phyloP scores from a whole-genome alignment of 2,329 filamentous ascomycete genomes.

The Metarhizium humberi region DNA sequence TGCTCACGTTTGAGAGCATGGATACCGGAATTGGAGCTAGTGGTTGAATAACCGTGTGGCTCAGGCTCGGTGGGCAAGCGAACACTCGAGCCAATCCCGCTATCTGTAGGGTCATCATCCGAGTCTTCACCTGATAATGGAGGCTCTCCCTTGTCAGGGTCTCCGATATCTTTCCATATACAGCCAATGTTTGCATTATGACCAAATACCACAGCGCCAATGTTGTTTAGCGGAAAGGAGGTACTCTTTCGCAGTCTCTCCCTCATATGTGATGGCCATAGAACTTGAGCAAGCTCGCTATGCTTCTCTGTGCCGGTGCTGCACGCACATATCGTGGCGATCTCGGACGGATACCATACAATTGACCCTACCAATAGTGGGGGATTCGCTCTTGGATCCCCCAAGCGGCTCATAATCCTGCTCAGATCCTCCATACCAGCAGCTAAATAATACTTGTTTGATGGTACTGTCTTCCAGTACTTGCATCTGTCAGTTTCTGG shows the following conservation, averaged over 20 bases:
- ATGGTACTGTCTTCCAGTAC: background rate
- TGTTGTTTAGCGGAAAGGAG: too few relatives aligned
- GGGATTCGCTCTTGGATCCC: too few relatives aligned
- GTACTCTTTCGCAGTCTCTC: too few relatives aligned
- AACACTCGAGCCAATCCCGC: background rate
- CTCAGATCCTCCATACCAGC: background rate
- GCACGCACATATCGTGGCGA: too few relatives aligned
- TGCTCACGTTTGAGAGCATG: background rate
- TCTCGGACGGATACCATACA: too few relatives aligned
- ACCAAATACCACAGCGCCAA: slow-evolving; percentile 2
- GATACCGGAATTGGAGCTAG: background rate
- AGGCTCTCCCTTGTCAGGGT: background rate
- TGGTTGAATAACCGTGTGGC: background rate
- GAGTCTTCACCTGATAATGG: background rate
- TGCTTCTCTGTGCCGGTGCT: too few relatives aligned
- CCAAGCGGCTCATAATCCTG: too few relatives aligned
- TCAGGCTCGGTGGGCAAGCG: background rate
- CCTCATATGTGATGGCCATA: too few relatives aligned
- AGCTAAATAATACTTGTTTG: background rate
- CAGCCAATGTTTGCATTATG: slow-evolving; percentile 1
- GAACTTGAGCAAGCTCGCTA: too few relatives aligned
- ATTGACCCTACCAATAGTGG: too few relatives aligned
- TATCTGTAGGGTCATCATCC: background rate
- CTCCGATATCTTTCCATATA: background rate
- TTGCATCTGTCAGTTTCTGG: too few relatives aligned